A percentile compares a stretch with the other conserved stretches of the same genome.
phyloP scores from a whole-genome alignment of 2,329 filamentous ascomycete species.

The Lomentospora prolificans region DNA sequence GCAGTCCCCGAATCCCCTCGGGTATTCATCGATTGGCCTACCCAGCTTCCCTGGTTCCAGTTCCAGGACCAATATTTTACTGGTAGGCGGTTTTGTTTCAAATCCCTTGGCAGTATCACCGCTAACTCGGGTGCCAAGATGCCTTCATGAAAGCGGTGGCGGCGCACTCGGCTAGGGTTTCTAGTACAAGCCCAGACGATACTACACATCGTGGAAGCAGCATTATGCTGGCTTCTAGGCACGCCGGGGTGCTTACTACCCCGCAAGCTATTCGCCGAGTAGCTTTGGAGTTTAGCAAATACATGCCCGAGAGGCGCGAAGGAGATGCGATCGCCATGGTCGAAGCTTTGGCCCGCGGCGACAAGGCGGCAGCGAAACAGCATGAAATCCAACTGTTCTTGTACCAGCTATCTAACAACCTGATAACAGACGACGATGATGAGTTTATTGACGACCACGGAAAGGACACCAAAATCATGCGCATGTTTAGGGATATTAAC shows the following conservation, averaged over 20 bases:
- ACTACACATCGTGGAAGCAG: not conserved
- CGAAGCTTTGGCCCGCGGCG: not conserved
- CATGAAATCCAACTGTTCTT: slow-evolving; percentile 1
- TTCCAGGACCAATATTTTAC: slow-evolving; percentile 3
- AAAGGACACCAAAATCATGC: slow-evolving; percentile 5
- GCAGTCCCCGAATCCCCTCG: not conserved
- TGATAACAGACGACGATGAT: slow-evolving; percentile 1
- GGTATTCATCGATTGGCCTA: not conserved
- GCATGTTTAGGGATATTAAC: not conserved
- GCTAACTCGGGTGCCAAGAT: not conserved
- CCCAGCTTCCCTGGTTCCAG: slow-evolving; percentile 2
- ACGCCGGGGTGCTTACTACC: not conserved
- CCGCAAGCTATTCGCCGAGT: not conserved
- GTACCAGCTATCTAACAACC: slow-evolving; percentile 4
- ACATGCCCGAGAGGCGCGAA: not conserved
- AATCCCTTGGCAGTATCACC: not conserved
- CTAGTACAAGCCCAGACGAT: not conserved
- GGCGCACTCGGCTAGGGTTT: not conserved
- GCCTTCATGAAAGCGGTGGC: not conserved
- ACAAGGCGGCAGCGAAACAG: not conserved
- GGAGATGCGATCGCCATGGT: not conserved
- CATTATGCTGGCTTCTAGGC: not conserved
- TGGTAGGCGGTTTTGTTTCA: no score
- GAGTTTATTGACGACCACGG: not conserved
- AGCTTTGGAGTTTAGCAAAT: not conserved